Evolutionary conservation across 2,329 filamentous ascomycete species (phyloP).

Genomic region (Ophiosphaerella herpotricha): DNA sequence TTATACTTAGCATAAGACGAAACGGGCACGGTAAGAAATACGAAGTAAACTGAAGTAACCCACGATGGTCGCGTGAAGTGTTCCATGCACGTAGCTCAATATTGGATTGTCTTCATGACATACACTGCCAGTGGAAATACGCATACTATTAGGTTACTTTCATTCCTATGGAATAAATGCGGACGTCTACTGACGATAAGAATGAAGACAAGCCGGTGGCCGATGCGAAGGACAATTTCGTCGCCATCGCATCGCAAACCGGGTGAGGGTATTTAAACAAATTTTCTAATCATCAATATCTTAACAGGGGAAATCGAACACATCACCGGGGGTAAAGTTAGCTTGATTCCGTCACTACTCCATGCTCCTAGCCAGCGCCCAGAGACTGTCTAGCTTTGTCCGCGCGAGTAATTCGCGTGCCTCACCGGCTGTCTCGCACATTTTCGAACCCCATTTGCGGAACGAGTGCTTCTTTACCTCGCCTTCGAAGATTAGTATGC

Average conservation of each 20-base stretch:
- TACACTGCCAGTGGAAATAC: too few species aligned
- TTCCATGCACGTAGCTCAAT: too few species aligned
- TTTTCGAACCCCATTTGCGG: constrained; percentile 80
- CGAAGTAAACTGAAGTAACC: too few species aligned
- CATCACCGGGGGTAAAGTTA: too few species aligned
- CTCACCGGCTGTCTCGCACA: constrained; percentile 91
- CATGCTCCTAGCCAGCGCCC: constrained; percentile 79
- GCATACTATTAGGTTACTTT: constrained; percentile 18
- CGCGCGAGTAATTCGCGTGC: constrained; percentile 79
- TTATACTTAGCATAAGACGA: too few species aligned
- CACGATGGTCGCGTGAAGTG: too few species aligned
- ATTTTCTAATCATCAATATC: background rate
- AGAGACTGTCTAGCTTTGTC: constrained; percentile 93
- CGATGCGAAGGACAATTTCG: background rate
- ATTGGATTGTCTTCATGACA: too few species aligned
- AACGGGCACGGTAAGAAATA: too few species aligned
- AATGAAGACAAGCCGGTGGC: constrained; percentile 4
- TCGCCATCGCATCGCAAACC: background rate
- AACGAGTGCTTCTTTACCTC: constrained; percentile 81
- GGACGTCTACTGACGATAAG: constrained; percentile 20
- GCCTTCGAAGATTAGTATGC: constrained; percentile 86
- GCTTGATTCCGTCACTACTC: constrained; percentile 13
- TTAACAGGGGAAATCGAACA: background rate
- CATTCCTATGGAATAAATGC: constrained; percentile 22
- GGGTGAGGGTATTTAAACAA: background rate